These are phyloP conservation scores for Cucumis hystrix DNA, from an alignment of 306 rosid genomes.

Conservation along the genomic window DNA sequence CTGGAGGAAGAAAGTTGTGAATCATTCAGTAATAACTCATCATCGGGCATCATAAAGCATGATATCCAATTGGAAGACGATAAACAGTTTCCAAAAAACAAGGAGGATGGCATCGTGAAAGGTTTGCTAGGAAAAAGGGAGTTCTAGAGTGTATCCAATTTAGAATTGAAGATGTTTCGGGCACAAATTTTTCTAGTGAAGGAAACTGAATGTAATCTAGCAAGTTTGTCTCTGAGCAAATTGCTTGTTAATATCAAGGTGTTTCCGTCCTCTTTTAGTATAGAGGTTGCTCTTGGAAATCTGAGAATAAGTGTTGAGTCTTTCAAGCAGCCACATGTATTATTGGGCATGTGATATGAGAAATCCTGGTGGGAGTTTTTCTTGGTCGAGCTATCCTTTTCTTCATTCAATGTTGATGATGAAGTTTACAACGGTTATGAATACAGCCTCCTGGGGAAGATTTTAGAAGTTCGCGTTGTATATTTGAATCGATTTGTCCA, in stretches of 20 bases:
- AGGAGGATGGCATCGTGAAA: constrained; percentile 50
- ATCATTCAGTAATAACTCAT: constrained; percentile 35
- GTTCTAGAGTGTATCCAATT: constrained; percentile 67
- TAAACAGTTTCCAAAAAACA: constrained; percentile 20
- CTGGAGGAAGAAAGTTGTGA: constrained; percentile 40
- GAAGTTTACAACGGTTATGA: constrained; percentile 88
- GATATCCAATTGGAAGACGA: constrained; percentile 34
- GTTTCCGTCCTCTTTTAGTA: constrained; percentile 88
- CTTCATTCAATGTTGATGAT: constrained; percentile 62
- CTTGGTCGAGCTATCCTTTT: constrained; percentile 82
- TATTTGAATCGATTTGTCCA: constrained; percentile 86
- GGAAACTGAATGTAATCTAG: constrained; percentile 71
- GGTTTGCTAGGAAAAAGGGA: constrained; percentile 88
- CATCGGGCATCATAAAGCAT: constrained; percentile 29
- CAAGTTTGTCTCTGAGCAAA: constrained; percentile 80
- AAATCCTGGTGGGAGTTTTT: constrained; percentile 91
- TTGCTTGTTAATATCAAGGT: constrained; percentile 75
- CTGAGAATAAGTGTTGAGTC: constrained; percentile 90
- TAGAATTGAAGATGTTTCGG: constrained; percentile 67
- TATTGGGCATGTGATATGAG: constrained; percentile 81
- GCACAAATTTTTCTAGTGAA: constrained; percentile 80
- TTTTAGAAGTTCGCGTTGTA: constrained; percentile 90
- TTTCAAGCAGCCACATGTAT: constrained; percentile 21
- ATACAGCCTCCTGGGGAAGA: constrained; percentile 74
- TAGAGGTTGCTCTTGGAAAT: constrained; percentile 90